Base-by-base conservation (phyloP, 805 yeast species). In the Monosporozyma aquatica region DNA sequence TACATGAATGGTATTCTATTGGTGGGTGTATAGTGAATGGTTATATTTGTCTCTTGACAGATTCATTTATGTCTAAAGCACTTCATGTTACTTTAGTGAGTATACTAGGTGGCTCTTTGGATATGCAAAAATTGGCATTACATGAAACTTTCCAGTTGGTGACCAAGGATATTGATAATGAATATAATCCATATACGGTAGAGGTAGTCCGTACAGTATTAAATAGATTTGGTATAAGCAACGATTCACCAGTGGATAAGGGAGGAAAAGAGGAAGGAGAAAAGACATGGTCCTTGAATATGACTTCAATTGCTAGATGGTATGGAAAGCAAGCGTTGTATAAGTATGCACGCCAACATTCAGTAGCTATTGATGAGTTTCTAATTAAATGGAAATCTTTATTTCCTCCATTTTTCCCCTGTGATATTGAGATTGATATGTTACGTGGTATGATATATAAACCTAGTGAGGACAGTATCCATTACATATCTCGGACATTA, bases 351-450 rank as follows among this genome's bases (percentile, higher is more conserved):
- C 47, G 64, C 25, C 39, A 48, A n/a, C 51, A 47, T 11, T 45
- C 59, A 1, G 46, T 68, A 15, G 45, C 64, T 1, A 40, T 63
- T 0, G 74, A 75, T 32, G 86, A 81, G 45, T 76, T 87, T 53
- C 52, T 79, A 45, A 69, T 82, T 38, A 71, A 72, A 41, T 75
- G 89, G 78, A 75, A 78, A 51, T 66, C 78, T 1, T 64, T 71
- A 5, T 67, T 84, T 33, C 89, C 92, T 2, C 72, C 76, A 7
- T 72, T 76, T 58, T 72, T 76, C 64, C 76, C 73, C 38, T 72
- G 80, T 33, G 72, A 80, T 15, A 66, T 83, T 13, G 80, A 78
- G 43, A 48, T 82, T 13, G 55, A 62, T 3, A 61, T 74, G 48
- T 64, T 86, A 15, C 52, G 62, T 24, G 95, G 94, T 0, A 52